Evolutionary conservation across 2,329 filamentous ascomycete species (phyloP), one percentile per base, ranked within the genome.

Genomic region (Talaromyces sp.): DNA sequence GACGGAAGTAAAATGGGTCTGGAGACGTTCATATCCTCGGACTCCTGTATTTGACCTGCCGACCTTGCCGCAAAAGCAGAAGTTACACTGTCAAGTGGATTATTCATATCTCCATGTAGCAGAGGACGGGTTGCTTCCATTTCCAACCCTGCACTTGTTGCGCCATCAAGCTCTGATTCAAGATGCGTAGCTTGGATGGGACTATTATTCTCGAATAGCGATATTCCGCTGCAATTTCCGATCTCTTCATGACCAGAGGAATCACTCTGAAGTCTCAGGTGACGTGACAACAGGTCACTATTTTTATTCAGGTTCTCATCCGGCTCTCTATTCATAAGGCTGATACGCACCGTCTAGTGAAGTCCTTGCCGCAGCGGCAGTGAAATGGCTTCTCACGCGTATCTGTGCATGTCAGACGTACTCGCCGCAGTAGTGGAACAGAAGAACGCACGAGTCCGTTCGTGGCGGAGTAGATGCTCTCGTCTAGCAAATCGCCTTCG

Each of bases 311-410:
- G 37, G 35, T 10, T 62, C 49, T 56, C 22, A 45, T 62, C 2
- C 35, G 39, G 35, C 35, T 10, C 3, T 43, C 49, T 49, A 35
- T 10, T n/a, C 6, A 6, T 4, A 56, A 62, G 35, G 37, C n/a
- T 56, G 43, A 41, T 2, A 62, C 61, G 25, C 56, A 62, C 61
- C 61, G 61, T 56, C 61, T 43, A 4, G 61, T 62, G 49, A 62
- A 62, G 17, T 17, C 22, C 61, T 62, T 62, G 61, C 61, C 61
- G 50, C 61, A 62, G 47, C 9, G 49, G 49, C 61, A 62, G 61
- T 56, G 61, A 56, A 62, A 62, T 62, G 61, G 61, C 61, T 62
- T 62, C 50, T 62, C 61, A 37, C 49, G 61, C n/a, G 61, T 62
- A 62, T 62, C 61, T 62, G 50, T 56, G 27, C 37, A 56, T 62